Evolutionary conservation across 768 basidiomycete species (phyloP).

Genomic region (Rhizopogon salebrosus): DNA sequence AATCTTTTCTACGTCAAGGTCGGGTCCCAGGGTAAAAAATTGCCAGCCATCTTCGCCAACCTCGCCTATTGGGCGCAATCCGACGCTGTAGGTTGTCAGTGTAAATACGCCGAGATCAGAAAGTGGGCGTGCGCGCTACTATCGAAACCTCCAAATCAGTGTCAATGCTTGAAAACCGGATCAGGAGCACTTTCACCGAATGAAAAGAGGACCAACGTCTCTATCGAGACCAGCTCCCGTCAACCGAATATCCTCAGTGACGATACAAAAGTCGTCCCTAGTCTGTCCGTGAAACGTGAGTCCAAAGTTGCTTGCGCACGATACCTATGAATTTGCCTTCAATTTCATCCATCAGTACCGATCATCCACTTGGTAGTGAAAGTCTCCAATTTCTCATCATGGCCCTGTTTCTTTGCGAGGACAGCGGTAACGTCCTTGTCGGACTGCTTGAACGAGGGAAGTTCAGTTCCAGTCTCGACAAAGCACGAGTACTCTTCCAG

Average conservation of each 20-base stretch:
- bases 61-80: slow-evolving; percentile 28
- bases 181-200: not conserved
- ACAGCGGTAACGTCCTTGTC: slow-evolving; percentile 24
- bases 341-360: slow-evolving; percentile 1
- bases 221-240: slow-evolving; percentile 29
- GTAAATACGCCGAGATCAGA: not conserved
- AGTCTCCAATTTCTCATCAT: slow-evolving; percentile 9
- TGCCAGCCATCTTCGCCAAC: slow-evolving; percentile 22
- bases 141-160: slow-evolving; percentile 39
- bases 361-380: slow-evolving; percentile 5
- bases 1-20: slow-evolving; percentile 13
- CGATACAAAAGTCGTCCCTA: slow-evolving; percentile 18
- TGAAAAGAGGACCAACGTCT: slow-evolving; percentile 23
- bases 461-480: slow-evolving; percentile 32
- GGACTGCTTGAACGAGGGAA: slow-evolving; percentile 28
- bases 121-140: not conserved
- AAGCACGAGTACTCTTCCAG: slow-evolving; percentile 17
- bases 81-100: slow-evolving; percentile 18
- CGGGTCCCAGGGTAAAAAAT: slow-evolving; percentile 17
- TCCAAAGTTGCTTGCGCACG: slow-evolving; percentile 3
- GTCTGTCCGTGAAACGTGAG: slow-evolving; percentile 22
- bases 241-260: slow-evolving; percentile 33
- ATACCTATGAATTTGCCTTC: not conserved
- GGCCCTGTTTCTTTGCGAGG: not conserved
- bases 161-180: slow-evolving; percentile 32